These are phyloP conservation scores for Crucibulum laeve DNA, from an alignment of 768 basidiomycete genomes.

Conservation along the genomic window DNA sequence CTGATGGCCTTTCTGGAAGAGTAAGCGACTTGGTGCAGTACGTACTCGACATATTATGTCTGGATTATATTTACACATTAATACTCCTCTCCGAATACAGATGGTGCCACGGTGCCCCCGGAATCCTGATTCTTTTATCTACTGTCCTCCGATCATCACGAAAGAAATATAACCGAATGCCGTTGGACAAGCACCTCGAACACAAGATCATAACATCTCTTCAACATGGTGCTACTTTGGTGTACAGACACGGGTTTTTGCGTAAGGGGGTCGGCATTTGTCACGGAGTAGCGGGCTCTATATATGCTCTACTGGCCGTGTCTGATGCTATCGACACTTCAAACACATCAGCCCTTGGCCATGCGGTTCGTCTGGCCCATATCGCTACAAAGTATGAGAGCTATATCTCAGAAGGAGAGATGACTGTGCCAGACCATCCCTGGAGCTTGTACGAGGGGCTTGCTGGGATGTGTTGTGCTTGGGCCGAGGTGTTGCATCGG, in stretches of 20 bases:
- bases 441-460: conserved; percentile 57
- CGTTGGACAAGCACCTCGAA: conserved; percentile 17
- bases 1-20: conserved; percentile 10
- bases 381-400: conserved; percentile 31
- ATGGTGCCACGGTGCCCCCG: conserved; percentile 60
- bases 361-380: conserved; percentile 45
- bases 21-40: conserved; percentile 46
- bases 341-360: conserved; percentile 22
- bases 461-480: conserved; percentile 56
- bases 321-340: conserved; percentile 34
- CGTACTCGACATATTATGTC: conserved; percentile 10
- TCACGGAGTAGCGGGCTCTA: conserved; percentile 52
- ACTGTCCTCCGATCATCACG: conserved; percentile 30
- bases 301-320: conserved; percentile 46
- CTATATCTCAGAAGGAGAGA: conserved; percentile 31
- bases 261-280: conserved; percentile 58
- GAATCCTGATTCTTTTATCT: conserved; percentile 42
- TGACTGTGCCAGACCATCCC: conserved; percentile 45
- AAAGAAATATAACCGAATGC: conserved; percentile 12
- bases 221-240: conserved; percentile 32
- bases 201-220: conserved; percentile 27
- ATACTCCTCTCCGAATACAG: conserved; percentile 18
- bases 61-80: neutral
- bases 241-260: conserved; percentile 45
- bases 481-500: conserved; percentile 37